A percentile compares a stretch with the other conserved stretches of the same genome.
Conservation (phyloP, 371 early-diverging fungal genomes). For the Funneliformis caledonium region DNA sequence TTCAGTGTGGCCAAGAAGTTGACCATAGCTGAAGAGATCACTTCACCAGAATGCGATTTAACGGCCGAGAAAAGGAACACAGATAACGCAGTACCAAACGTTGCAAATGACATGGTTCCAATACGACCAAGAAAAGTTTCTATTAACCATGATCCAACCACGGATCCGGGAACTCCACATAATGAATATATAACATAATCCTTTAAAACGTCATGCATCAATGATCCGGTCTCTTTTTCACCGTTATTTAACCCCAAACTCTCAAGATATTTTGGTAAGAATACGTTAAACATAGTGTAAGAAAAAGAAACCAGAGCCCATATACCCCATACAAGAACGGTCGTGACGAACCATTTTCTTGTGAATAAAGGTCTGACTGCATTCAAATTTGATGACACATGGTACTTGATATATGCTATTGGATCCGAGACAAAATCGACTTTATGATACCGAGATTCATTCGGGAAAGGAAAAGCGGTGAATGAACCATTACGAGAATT, state of each 20-base stretch:
- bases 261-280: conserved; percentile 76
- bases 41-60: conserved; percentile 57
- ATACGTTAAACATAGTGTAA: conserved; percentile 88
- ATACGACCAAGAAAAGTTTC: conserved; percentile 79
- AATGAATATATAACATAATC: conserved; percentile 78
- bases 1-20: conserved; percentile 75
- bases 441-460: neutral
- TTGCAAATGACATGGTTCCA: conserved; percentile 81
- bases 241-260: conserved; percentile 45
- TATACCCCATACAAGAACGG: conserved; percentile 75
- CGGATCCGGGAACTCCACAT: conserved; percentile 83
- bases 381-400: neutral
- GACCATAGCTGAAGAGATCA: conserved; percentile 68
- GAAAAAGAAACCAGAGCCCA: conserved; percentile 81
- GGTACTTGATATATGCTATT: neutral
- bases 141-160: conserved; percentile 75
- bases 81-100: conserved; percentile 70
- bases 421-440: neutral
- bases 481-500: neutral
- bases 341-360: conserved; percentile 61
- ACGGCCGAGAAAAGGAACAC: conserved; percentile 70
- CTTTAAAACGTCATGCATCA: conserved; percentile 59
- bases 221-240: conserved; percentile 43
- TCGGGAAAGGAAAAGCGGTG: neutral
- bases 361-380: conserved; percentile 51